Percentiles rank a stretch among this genome's conserved stretches.
Evolutionary conservation across 2,329 filamentous ascomycete genomes (phyloP).

Genomic region (Didymella keratinophila): DNA sequence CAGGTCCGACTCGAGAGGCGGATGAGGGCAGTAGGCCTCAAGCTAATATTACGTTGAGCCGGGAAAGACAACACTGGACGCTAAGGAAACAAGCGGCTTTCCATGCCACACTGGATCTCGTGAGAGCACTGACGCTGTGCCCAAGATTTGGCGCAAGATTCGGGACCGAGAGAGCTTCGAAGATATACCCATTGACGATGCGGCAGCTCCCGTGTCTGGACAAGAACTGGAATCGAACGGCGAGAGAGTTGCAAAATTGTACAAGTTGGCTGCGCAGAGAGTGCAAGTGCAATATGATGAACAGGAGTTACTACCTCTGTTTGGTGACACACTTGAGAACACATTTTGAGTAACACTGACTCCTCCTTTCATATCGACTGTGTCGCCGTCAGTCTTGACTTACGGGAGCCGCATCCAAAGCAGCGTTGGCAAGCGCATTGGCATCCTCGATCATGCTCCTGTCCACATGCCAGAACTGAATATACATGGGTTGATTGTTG

Average conservation of each 20-base stretch:
- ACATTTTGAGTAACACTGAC: too few relatives aligned
- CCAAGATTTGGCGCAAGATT: neutral
- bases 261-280: too few relatives aligned
- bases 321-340: too few relatives aligned
- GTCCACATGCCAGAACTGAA: constrained; percentile 41
- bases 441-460: constrained; percentile 30
- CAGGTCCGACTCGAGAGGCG: neutral
- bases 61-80: neutral
- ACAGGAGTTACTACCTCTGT: too few relatives aligned
- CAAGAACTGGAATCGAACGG: too few relatives aligned
- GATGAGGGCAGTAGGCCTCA: neutral
- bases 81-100: neutral
- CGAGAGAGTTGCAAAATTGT: too few relatives aligned
- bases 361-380: too few relatives aligned
- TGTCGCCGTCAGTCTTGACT: too few relatives aligned
- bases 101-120: neutral
- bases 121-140: neutral
- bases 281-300: too few relatives aligned
- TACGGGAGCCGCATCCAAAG: neutral
- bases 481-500: constrained; percentile 21
- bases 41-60: neutral
- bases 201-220: too few relatives aligned
- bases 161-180: neutral
- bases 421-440: constrained; percentile 27
- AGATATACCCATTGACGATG: too few relatives aligned